Evolutionary conservation across 2,329 filamentous ascomycete genomes (phyloP).

Genomic region (Paraphaeosphaeria minitans): DNA sequence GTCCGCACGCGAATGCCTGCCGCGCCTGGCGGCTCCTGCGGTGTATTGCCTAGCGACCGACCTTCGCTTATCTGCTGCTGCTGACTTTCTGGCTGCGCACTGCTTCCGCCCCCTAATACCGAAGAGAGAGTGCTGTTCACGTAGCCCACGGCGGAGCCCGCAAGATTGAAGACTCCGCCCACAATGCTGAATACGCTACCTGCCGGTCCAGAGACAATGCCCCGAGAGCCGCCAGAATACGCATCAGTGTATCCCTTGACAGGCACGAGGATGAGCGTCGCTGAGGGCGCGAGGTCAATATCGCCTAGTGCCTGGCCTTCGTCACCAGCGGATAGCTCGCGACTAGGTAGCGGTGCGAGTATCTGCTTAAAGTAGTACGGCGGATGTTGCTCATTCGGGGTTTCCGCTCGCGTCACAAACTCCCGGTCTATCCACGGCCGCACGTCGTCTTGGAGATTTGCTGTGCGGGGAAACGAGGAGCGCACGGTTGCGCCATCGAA

Average conservation of each 20-base stretch:
- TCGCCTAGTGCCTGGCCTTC: constrained; percentile 71
- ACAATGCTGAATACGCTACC: constrained; percentile 37
- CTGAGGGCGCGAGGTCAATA: constrained; percentile 75
- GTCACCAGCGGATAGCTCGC: constrained; percentile 73
- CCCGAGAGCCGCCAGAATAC: constrained; percentile 52
- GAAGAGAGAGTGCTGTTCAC: constrained; percentile 41
- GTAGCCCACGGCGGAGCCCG: constrained; percentile 41
- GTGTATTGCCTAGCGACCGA: constrained; percentile 16
- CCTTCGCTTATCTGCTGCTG: constrained; percentile 16
- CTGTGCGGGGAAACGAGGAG: constrained; percentile 68
- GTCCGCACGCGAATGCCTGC: constrained; percentile 48
- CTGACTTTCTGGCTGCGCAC: constrained; percentile 17
- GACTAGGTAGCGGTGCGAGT: constrained; percentile 76
- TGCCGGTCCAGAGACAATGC: constrained; percentile 34
- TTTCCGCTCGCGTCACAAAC: constrained; percentile 29
- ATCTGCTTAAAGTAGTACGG: constrained; percentile 88
- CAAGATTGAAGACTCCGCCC: constrained; percentile 39
- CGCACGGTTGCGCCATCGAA: constrained; percentile 84
- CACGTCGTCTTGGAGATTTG: constrained; percentile 69
- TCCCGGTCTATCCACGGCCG: constrained; percentile 73
- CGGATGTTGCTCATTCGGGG: constrained; percentile 33
- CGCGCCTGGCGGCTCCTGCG: constrained; percentile 20
- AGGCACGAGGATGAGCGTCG: constrained; percentile 81
- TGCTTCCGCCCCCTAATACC: constrained; percentile 32
- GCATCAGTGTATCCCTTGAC: constrained; percentile 66